phyloP scores from a whole-genome alignment of 2,329 filamentous ascomycete species.

The Onygenales sp. region DNA sequence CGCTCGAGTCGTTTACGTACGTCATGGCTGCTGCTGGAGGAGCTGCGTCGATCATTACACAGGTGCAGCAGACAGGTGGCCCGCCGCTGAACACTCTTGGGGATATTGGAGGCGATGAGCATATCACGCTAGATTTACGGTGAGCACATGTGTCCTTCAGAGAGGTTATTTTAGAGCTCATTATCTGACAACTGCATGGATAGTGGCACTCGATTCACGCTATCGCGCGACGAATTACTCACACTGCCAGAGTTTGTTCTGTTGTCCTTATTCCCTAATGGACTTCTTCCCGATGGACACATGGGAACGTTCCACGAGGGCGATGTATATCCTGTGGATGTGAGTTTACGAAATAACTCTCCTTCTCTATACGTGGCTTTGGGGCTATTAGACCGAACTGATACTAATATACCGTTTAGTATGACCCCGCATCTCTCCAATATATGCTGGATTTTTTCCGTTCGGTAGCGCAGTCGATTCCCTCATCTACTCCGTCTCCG shows the following conservation, averaged over 20 bases:
- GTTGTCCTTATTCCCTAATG: constrained; percentile 94
- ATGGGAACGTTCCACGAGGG: constrained; percentile 87
- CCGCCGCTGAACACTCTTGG: constrained; percentile 82
- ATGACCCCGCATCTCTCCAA: constrained; percentile 89
- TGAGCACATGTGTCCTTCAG: constrained; percentile 35
- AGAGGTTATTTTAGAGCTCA: constrained; percentile 11
- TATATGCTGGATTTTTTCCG: constrained; percentile 99
- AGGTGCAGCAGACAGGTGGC: constrained; percentile 84
- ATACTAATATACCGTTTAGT: constrained; percentile 46
- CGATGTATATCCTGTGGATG: constrained; percentile 94
- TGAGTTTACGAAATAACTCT: constrained; percentile 46
- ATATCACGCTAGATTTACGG: constrained; percentile 90
- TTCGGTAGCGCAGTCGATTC: constrained; percentile 88
- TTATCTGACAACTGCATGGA: constrained; percentile 4
- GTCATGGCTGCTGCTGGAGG: constrained; percentile 97
- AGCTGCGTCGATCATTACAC: constrained; percentile 96
- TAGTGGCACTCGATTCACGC: constrained; percentile 64
- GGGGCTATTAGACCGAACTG: not conserved
- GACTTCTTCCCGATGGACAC: constrained; percentile 92
- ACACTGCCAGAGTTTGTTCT: constrained; percentile 96
- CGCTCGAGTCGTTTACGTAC: constrained; percentile 85
- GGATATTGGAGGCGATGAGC: constrained; percentile 62
- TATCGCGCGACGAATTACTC: constrained; percentile 88
- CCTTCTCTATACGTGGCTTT: constrained; percentile 5
- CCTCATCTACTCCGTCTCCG: constrained; percentile 56